Base-by-base conservation (phyloP, 805 yeast species). In the Starmerella khaoyaiensis region DNA sequence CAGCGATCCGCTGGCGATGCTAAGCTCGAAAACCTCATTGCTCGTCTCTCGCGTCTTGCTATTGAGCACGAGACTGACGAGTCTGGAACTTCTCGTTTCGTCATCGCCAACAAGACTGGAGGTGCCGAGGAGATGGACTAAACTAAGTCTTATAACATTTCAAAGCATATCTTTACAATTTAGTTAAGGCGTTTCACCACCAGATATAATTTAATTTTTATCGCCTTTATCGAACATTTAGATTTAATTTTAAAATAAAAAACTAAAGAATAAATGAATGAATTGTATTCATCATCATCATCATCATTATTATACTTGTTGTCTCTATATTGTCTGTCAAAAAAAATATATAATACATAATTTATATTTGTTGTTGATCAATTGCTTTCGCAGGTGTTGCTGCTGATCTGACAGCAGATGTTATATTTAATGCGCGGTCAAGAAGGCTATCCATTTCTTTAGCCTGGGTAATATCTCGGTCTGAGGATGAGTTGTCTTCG, bases 11-110 rank as follows among this genome's bases (percentile, higher is more conserved):
- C 38, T 27, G 52, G 52, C 34, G 59, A 58, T 36, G 52, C 52
- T 37, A 46, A 53, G 52, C 53, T 56, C 22, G 62, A 58, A 58
- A 57, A 56, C 58, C 51, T 58, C 36, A 47, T 58, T 38, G 57
- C 53, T 29, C 55, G 58, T 48, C 53, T 58, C 33, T 57, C 62
- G 17, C 54, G 58, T 42, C 52, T 58, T 33, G 61, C 62, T 14
- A 47, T 58, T 41, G 62, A 58, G 58, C 62, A 58, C 48, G 60
- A 57, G 54, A 46, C 45, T 31, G 59, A 52, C 39, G 55, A 51
- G 41, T 40, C 33, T 29, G 53, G 52, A 21, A 40, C 44, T 40
- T 47, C 57, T 25, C 55, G 58, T 46, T 57, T 48, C 54, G 46
- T 47, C 48, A 44, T 57, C 29, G 51, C 56, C 35, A 48, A 48